Conservation (phyloP, 2,329 filamentous ascomycete species). For the Colletotrichum phormii region DNA sequence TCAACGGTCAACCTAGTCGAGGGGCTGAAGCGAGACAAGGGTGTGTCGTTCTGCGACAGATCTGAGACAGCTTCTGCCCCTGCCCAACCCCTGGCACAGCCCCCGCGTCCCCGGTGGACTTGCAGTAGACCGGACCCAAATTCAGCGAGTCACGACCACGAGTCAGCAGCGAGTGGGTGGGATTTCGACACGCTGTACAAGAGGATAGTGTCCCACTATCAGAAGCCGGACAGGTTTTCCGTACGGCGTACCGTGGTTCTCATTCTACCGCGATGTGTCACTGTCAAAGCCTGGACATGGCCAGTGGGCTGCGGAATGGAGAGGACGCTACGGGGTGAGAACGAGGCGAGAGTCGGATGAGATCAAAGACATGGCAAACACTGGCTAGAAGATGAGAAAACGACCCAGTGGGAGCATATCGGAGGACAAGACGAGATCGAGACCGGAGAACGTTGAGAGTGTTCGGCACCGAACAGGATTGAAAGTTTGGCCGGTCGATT, state of each 20-base stretch:
- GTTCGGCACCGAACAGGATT: constrained; percentile 5
- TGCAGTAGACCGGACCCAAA: constrained; percentile 21
- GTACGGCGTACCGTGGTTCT: constrained; percentile 22
- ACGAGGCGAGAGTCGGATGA: constrained; percentile 4
- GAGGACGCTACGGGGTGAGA: not conserved
- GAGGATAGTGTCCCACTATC: not conserved
- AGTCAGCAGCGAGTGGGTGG: constrained; percentile 25
- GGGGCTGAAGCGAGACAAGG: constrained; percentile 38
- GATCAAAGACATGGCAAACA: not conserved
- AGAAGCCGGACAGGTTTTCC: constrained; percentile 6
- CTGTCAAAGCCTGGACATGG: constrained; percentile 14
- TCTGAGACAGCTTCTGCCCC: constrained; percentile 52
- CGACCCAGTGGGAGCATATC: not conserved
- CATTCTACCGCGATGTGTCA: not conserved
- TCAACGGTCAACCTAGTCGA: constrained; percentile 34
- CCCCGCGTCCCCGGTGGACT: constrained; percentile 39
- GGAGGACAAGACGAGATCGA: not conserved
- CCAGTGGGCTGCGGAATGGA: not conserved
- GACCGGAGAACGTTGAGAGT: not conserved
- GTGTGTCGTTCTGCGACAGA: constrained; percentile 53
- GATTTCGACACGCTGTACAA: constrained; percentile 23
- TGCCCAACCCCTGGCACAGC: constrained; percentile 40
- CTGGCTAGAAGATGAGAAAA: not conserved
- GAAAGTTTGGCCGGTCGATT: not conserved
- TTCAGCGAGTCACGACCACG: constrained; percentile 35